Conservation (phyloP, 192 early-diverging fungal species). For the Paraglomus brasilianum region DNA sequence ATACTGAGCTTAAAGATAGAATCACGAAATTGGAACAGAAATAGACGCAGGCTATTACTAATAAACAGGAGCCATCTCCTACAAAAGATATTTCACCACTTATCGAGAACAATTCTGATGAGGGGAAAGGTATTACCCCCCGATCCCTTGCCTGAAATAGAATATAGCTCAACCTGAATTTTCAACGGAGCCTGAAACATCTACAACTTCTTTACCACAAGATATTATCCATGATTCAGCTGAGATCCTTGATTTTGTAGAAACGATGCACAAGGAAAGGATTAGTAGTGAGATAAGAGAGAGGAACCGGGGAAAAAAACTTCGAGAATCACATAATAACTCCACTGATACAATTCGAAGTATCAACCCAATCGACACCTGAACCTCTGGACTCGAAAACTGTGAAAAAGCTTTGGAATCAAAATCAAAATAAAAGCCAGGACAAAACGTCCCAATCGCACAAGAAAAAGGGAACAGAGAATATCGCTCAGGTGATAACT, state of each 20-base stretch:
- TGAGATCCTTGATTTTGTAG: constrained; percentile 24
- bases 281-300: constrained; percentile 28
- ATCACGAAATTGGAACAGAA: constrained; percentile 14
- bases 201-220: constrained; percentile 11
- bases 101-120: constrained; percentile 15
- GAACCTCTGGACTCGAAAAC: constrained; percentile 15
- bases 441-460: constrained; percentile 15
- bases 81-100: constrained; percentile 14
- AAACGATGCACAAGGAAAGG: constrained; percentile 18
- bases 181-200: too few species aligned
- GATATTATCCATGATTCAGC: constrained; percentile 26
- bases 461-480: constrained; percentile 31
- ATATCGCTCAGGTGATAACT: constrained; percentile 30
- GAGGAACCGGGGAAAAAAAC: constrained; percentile 9
- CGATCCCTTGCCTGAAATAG: constrained; percentile 23
- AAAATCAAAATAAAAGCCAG: constrained; percentile 23
- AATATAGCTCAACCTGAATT: neutral
- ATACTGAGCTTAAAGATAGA: neutral
- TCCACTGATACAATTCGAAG: constrained; percentile 13
- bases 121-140: constrained; percentile 21
- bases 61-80: neutral
- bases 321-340: constrained; percentile 25
- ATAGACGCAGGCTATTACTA: neutral
- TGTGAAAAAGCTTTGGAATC: constrained; percentile 12
- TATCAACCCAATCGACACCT: neutral